These are phyloP conservation scores for Dendrobium huoshanense DNA, from an alignment of 106 monocot species.

Conservation along the genomic window DNA sequence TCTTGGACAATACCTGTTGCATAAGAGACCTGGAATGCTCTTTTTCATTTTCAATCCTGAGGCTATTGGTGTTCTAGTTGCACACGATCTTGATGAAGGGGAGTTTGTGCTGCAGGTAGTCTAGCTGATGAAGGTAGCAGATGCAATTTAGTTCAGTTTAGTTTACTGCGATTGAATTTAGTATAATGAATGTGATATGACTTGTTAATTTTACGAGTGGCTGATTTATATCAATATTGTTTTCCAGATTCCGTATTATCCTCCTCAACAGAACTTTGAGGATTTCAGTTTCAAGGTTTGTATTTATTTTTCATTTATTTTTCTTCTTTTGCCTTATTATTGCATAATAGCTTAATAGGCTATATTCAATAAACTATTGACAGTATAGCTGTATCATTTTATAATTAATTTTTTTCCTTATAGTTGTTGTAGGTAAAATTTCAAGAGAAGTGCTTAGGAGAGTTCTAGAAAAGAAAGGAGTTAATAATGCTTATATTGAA, in stretches of 20 bases:
- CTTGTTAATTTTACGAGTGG: background rate
- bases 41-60: slow-evolving; percentile 89
- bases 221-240: slow-evolving; percentile 19
- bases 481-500: no score
- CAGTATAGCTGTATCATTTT: background rate
- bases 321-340: background rate
- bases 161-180: slow-evolving; percentile 1
- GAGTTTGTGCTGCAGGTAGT: slow-evolving; percentile 97
- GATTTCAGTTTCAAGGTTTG: slow-evolving; percentile 73
- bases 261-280: slow-evolving; percentile 84
- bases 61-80: slow-evolving; percentile 91
- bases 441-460: no score
- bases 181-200: background rate
- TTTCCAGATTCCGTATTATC: slow-evolving; percentile 86
- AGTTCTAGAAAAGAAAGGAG: no score
- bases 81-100: slow-evolving; percentile 84
- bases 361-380: background rate
- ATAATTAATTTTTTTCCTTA: no score
- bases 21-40: slow-evolving; percentile 86
- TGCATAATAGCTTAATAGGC: background rate
- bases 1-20: slow-evolving; percentile 64
- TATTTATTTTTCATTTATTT: background rate
- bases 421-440: no score
- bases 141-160: slow-evolving; percentile 7
- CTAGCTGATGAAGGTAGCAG: background rate